Evolutionary conservation across 768 basidiomycete genomes (phyloP), one percentile per base, ranked within the genome.

Genomic region (Leccinellum rugosiceps): DNA sequence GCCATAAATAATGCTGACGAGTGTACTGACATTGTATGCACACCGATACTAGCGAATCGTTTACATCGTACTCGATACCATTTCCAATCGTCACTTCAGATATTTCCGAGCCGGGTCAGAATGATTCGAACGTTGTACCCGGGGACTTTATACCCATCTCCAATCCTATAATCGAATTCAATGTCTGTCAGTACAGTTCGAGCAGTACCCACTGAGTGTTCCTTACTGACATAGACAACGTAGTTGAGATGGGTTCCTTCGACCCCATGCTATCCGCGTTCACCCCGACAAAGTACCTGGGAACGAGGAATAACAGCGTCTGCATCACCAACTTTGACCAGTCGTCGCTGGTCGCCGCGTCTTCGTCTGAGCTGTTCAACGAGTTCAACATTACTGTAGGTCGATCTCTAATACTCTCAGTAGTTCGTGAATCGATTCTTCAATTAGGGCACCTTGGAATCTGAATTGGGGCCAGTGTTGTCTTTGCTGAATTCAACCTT

Each of bases 221-320:
- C 6, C 17, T 9, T 4, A 11, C 54, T 66, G 1, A 67, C 53
- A 3, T 13, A 9, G 6, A n/a, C n/a, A 13, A 30, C 17, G 17
- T 31, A 77, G 76, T 65, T 50, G 76, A 77, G 57, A 72, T 73
- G 63, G 77, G 79, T 1, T 76, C 74, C 1, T 80, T 68, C 58
- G 78, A 80, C 53, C 69, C 76, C 52, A 72, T 72, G 43, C 65
- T 77, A 6, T 75, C 79, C 1, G 80, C 81, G 3, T 82, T 81
- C 55, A 74, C 75, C 5, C 73, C 76, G 0, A 68, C 77, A 41
- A 73, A 78, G 58, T 77, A 79, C 63, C 62, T 81, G 25, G 83
- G 83, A 1, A 73, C 73, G 19, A 66, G 56, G 15, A 76, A 74
- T 34, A 59, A 56, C 13, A 70, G 57, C 23, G 38, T 68, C 26